Evolutionary conservation across 495 filamentous ascomycete species (phyloP), one percentile per base, ranked within the genome.

Genomic region (Penicillium steckii): DNA sequence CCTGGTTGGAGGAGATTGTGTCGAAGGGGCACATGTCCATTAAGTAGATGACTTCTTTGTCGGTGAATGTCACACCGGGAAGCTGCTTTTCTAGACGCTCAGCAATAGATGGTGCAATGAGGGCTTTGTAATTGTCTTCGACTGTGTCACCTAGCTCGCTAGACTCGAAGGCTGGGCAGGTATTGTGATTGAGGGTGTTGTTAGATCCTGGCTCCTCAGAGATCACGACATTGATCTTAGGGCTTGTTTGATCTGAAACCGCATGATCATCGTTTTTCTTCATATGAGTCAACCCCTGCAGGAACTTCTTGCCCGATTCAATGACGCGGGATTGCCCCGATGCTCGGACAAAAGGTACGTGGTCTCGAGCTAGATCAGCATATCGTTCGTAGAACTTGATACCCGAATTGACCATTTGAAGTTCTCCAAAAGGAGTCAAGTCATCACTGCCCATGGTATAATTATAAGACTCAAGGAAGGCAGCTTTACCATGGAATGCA

Each of bases 1-100:
- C 52, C 54, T 72, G 26, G 23, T 70, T 59, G 27, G 53, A 12
- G 69, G 87, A 81, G 6, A 95, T 81, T 0, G 88, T 91, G 50
- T 85, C 78, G 64, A 90, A 96, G 0, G 90, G 81, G 63, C 91
- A 96, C 30, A 96, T 70, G 60, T 95, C 91, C 88, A 96, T 93
- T 13, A 96, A 65, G 23, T 73, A 73, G 56, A 89, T 74, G 6
- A 83, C 78, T 9, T 91, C 80, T n/a, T 66, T 35, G 7, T 66
- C 53, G 1, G 79, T 74, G 21, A 95, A 67, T 18, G 81, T 80
- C 0, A 80, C 79, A 2, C 84, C 82, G 0, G 79, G 76, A 1
- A 96, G 74, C 33, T 81, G 70, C 9, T 59, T 42, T 57, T 88
- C 86, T 26, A 95, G 64, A 8, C 89, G 80, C 2, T 71, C 57